phyloP scores from a whole-genome alignment of 805 yeast genomes.

The Hanseniaspora singularis region DNA sequence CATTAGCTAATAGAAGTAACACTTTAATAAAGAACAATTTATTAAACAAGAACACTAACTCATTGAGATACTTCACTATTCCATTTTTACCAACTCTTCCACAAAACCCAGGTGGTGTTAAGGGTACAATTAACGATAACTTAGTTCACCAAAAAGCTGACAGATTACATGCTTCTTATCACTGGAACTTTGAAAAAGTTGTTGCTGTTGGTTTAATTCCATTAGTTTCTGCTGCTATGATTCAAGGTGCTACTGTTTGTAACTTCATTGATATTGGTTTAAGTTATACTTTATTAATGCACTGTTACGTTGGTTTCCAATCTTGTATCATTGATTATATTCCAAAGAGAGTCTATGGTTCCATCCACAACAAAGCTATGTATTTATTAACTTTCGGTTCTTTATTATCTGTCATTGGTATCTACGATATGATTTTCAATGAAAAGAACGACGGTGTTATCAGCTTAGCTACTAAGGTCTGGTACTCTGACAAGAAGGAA shows the following conservation, averaged over 20 bases:
- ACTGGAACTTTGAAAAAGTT: constrained; percentile 83
- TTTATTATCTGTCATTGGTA: constrained; percentile 57
- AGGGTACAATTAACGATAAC: constrained; percentile 91
- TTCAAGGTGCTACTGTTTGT: constrained; percentile 51
- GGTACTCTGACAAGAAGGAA: constrained; percentile 33
- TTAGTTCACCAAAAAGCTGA: constrained; percentile 51
- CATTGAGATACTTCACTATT: constrained; percentile 27
- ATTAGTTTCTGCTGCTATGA: constrained; percentile 59
- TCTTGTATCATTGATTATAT: constrained; percentile 88
- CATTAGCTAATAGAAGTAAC: constrained; percentile 15
- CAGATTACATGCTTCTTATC: constrained; percentile 69
- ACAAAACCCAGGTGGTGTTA: constrained; percentile 81
- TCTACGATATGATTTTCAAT: constrained; percentile 52
- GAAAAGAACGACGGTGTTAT: constrained; percentile 70
- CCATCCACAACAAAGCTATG: constrained; percentile 57
- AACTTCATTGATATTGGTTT: constrained; percentile 64
- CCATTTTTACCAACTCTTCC: constrained; percentile 48
- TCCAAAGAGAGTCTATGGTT: constrained; percentile 74
- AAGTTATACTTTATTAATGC: constrained; percentile 55
- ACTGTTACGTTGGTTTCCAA: constrained; percentile 76
- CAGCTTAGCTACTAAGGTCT: constrained; percentile 49
- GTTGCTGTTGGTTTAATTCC: constrained; percentile 67
- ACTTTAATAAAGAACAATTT: too few species aligned
- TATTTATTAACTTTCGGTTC: constrained; percentile 63
- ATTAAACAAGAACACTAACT: constrained; percentile 24